Conservation (phyloP, 495 filamentous ascomycete species). For the Aspergillus mulundensis region DNA sequence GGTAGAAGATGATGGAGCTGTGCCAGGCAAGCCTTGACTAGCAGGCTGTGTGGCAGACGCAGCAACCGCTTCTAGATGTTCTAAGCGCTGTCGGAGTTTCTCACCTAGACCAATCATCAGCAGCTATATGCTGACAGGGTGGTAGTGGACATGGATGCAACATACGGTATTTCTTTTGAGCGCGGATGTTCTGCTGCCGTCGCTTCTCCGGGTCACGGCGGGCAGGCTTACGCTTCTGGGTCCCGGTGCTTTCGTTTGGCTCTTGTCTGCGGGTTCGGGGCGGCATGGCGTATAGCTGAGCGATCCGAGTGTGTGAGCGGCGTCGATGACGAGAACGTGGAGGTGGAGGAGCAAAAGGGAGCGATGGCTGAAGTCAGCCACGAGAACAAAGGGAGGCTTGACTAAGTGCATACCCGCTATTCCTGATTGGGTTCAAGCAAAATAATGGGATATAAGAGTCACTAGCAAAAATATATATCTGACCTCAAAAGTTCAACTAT, state of each 20-base stretch:
- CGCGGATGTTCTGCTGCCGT: conserved; percentile 29
- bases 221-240: conserved; percentile 25
- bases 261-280: background rate
- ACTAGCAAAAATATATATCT: too few relatives aligned
- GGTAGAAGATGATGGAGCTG: background rate
- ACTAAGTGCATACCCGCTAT: background rate
- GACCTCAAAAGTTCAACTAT: too few relatives aligned
- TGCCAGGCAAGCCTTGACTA: background rate
- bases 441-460: too few relatives aligned
- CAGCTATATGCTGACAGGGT: background rate
- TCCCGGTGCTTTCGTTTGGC: conserved; percentile 6
- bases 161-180: conserved; percentile 29
- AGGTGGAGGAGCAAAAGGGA: background rate
- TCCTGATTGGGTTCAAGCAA: background rate
- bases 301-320: background rate
- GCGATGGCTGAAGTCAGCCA: background rate
- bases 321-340: background rate
- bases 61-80: conserved; percentile 21
- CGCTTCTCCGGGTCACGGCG: conserved; percentile 27
- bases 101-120: conserved; percentile 15
- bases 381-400: background rate
- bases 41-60: conserved; percentile 2
- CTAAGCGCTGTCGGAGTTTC: conserved; percentile 20
- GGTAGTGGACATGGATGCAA: background rate
- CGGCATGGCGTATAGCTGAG: background rate